A percentile compares a stretch with the other conserved stretches of the same genome.
Conservation (phyloP, 495 filamentous ascomycete genomes). For the Aspergillus coremiiformis region DNA sequence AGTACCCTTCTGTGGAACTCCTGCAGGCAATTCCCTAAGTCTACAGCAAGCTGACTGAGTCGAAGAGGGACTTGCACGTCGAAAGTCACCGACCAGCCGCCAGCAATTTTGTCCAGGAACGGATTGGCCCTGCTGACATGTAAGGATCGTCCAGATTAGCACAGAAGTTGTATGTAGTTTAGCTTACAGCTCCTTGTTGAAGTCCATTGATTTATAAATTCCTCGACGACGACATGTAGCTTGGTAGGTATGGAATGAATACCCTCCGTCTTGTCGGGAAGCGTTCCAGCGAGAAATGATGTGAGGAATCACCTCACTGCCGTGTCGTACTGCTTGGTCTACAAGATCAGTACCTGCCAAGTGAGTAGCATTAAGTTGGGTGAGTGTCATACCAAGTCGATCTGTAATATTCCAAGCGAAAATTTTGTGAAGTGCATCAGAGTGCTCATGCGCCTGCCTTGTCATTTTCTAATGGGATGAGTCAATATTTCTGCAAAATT, state of each 20-base stretch:
- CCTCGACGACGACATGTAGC: constrained; percentile 51
- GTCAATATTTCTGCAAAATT: not conserved
- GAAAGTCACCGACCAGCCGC: not conserved
- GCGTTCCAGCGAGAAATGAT: constrained; percentile 46
- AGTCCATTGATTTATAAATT: constrained; percentile 30
- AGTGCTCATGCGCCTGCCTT: not conserved
- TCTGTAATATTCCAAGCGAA: not conserved
- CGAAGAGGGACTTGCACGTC: not conserved
- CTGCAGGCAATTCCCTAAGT: not conserved
- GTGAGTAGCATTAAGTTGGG: no score
- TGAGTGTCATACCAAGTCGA: not conserved
- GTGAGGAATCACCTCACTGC: not conserved
- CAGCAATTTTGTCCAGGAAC: constrained; percentile 21
- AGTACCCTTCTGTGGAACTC: not conserved
- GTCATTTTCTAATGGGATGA: not conserved
- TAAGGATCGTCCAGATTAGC: constrained; percentile 23
- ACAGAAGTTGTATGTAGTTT: constrained; percentile 17
- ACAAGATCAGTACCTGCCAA: not conserved
- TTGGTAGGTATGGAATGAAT: constrained; percentile 50
- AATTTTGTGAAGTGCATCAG: not conserved
- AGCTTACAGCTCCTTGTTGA: constrained; percentile 31
- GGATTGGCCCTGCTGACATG: constrained; percentile 27
- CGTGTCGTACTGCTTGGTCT: constrained; percentile 1
- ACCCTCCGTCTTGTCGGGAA: constrained; percentile 36
- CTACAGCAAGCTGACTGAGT: not conserved